A percentile compares a stretch with the other conserved stretches of the same genome.
phyloP scores from a whole-genome alignment of 2,329 filamentous ascomycete species.

The Hortaea sp. region DNA sequence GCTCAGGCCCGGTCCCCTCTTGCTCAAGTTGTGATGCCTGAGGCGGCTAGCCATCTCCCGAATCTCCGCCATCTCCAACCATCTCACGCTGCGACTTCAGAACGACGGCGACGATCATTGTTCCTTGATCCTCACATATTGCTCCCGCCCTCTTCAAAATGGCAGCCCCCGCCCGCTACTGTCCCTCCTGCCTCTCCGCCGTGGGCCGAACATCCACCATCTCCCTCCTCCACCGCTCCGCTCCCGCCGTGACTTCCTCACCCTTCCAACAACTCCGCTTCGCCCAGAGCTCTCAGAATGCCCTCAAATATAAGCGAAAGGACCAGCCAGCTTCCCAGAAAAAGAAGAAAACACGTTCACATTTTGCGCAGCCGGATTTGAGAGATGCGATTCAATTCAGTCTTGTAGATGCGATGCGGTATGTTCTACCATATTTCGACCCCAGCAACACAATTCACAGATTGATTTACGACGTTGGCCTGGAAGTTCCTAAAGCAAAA shows the following conservation, averaged over 20 bases:
- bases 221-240: constrained; percentile 6
- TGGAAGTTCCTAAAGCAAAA: neutral
- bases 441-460: neutral
- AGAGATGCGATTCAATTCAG: constrained; percentile 63
- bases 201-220: constrained; percentile 7
- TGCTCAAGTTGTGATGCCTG: too few relatives aligned
- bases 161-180: constrained; percentile 8
- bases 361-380: constrained; percentile 54
- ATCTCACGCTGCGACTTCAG: too few relatives aligned
- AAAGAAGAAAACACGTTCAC: constrained; percentile 54
- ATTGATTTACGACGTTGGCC: too few relatives aligned
- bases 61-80: too few relatives aligned
- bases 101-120: too few relatives aligned
- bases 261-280: constrained; percentile 26
- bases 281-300: constrained; percentile 29
- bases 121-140: too few relatives aligned
- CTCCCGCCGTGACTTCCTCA: constrained; percentile 8
- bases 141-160: neutral
- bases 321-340: constrained; percentile 44
- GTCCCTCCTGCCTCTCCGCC: constrained; percentile 18
- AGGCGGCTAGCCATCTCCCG: too few relatives aligned
- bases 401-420: constrained; percentile 89
- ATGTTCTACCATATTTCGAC: constrained; percentile 2
- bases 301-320: constrained; percentile 32
- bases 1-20: too few relatives aligned